Percentiles rank a stretch among this genome's conserved stretches.
Evolutionary conservation across 169 alveolate genomes (phyloP).

Genomic region (Babesia bovis): DNA sequence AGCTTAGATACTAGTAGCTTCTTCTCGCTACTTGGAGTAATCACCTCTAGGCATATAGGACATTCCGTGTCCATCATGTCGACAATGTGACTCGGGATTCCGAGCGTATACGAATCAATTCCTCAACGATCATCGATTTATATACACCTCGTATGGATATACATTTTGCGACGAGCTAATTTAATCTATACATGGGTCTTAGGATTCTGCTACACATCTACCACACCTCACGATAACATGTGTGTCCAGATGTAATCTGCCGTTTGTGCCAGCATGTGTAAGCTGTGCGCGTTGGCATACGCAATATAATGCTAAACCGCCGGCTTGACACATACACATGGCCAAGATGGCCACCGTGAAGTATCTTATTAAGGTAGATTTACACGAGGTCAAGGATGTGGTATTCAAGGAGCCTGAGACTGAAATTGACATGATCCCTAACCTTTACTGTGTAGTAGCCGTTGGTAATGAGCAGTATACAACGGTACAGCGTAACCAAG

Average conservation of each 20-base stretch:
- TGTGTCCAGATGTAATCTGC: background rate
- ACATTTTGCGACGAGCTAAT: too few species aligned
- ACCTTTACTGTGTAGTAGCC: constrained; percentile 73
- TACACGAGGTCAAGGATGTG: constrained; percentile 83
- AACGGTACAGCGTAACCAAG: constrained; percentile 71
- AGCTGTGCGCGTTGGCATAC: constrained; percentile 4
- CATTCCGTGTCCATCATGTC: constrained; percentile 62
- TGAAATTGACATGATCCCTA: constrained; percentile 78
- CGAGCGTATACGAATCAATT: too few species aligned
- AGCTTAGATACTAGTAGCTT: constrained; percentile 53
- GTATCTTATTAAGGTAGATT: constrained; percentile 81
- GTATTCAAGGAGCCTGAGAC: constrained; percentile 78
- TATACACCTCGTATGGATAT: too few species aligned
- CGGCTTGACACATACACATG: constrained; percentile 1
- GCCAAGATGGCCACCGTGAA: constrained; percentile 56
- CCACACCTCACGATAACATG: background rate
- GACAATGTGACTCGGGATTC: background rate
- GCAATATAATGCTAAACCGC: background rate
- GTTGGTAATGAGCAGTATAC: constrained; percentile 68
- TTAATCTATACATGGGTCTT: too few species aligned
- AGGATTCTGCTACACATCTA: too few species aligned
- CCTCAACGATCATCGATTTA: too few species aligned
- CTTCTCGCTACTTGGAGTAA: constrained; percentile 66
- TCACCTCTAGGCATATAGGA: constrained; percentile 65
- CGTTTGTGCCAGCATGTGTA: constrained; percentile 21